phyloP scores from a whole-genome alignment of 352 stramenopile species.

The Discostella stelligera region DNA sequence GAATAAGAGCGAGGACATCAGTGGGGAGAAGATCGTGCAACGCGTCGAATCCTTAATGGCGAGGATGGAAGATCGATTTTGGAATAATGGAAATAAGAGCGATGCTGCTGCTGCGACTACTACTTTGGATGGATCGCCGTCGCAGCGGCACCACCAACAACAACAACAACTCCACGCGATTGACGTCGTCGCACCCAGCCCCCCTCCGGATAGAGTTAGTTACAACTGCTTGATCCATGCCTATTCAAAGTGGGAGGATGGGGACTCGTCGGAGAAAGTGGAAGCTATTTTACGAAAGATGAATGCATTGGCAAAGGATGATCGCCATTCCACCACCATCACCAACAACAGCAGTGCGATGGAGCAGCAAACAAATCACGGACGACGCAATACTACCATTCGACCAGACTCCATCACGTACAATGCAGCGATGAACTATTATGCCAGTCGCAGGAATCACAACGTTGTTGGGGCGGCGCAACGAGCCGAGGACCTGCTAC shows the following conservation, averaged over 20 bases:
- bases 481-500: constrained; percentile 44
- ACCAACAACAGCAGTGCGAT: background rate
- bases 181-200: background rate
- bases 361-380: constrained; percentile 8
- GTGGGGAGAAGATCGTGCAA: constrained; percentile 28
- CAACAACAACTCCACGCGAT: constrained; percentile 4
- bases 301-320: constrained; percentile 23
- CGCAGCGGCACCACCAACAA: background rate
- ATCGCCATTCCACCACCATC: background rate
- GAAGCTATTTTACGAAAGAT: constrained; percentile 45
- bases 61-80: constrained; percentile 44
- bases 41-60: constrained; percentile 35
- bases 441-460: constrained; percentile 30
- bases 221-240: constrained; percentile 52
- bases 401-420: constrained; percentile 37
- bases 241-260: constrained; percentile 36
- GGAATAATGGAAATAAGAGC: background rate
- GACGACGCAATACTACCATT: constrained; percentile 1
- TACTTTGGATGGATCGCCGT: background rate
- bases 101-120: background rate
- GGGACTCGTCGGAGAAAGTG: constrained; percentile 30
- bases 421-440: constrained; percentile 47
- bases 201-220: constrained; percentile 34
- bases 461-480: constrained; percentile 36
- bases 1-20: constrained; percentile 25